A percentile compares a stretch with the other conserved stretches of the same genome.
Evolutionary conservation across 768 basidiomycete genomes (phyloP).

Genomic region (Bullera alba): DNA sequence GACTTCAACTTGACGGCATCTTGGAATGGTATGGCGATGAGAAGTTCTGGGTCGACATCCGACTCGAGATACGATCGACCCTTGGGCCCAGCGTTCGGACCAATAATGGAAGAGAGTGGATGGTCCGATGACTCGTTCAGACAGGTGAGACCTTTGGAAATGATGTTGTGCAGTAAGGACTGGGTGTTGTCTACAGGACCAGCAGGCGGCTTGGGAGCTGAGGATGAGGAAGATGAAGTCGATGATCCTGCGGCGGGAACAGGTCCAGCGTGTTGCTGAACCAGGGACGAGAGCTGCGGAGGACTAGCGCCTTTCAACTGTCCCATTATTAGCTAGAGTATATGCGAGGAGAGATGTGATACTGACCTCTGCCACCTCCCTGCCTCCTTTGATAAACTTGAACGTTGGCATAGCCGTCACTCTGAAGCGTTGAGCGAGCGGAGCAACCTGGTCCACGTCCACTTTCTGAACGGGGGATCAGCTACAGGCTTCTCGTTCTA

Average conservation of each 20-base stretch:
- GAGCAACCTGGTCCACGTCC: slow-evolving; percentile 40
- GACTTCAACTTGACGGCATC: slow-evolving; percentile 41
- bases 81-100: slow-evolving; percentile 32
- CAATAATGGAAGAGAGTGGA: slow-evolving; percentile 41
- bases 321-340: not conserved
- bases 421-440: slow-evolving; percentile 36
- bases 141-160: slow-evolving; percentile 40
- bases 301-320: slow-evolving; percentile 45
- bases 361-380: slow-evolving; percentile 44
- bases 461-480: slow-evolving; percentile 28
- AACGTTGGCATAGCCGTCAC: slow-evolving; percentile 46
- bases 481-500: not conserved
- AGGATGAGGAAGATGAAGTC: slow-evolving; percentile 7
- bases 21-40: slow-evolving; percentile 43
- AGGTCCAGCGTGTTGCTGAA: slow-evolving; percentile 41
- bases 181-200: slow-evolving; percentile 14
- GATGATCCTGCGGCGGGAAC: slow-evolving; percentile 16
- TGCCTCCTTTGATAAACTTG: slow-evolving; percentile 43
- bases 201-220: slow-evolving; percentile 15
- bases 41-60: slow-evolving; percentile 44
- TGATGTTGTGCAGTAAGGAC: slow-evolving; percentile 38
- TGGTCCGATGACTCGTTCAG: slow-evolving; percentile 44
- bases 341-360: not conserved
- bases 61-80: slow-evolving; percentile 44
- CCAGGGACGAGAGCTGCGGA: slow-evolving; percentile 37